Conservation (phyloP, 805 yeast species). For the Starmerella tilneyi region DNA sequence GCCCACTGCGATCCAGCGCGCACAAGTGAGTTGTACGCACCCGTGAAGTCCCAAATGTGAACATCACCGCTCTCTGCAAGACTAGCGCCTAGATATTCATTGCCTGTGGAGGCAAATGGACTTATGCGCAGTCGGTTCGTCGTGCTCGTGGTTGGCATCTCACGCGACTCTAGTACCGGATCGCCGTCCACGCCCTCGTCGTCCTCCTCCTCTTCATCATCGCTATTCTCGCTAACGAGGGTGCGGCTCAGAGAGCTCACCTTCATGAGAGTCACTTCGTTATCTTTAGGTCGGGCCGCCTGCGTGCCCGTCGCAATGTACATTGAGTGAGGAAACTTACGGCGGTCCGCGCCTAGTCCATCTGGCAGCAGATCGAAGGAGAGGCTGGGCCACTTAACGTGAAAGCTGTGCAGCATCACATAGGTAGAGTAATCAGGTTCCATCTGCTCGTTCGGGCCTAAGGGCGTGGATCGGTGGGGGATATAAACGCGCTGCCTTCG, state of each 20-base stretch:
- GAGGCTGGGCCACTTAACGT: slow-evolving; percentile 94
- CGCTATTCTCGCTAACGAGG: slow-evolving; percentile 72
- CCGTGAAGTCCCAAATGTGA: slow-evolving; percentile 65
- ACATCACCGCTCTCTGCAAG: slow-evolving; percentile 88
- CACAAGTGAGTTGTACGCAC: slow-evolving; percentile 74
- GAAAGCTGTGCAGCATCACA: slow-evolving; percentile 90
- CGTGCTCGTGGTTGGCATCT: slow-evolving; percentile 65
- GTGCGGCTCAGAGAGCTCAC: slow-evolving; percentile 76
- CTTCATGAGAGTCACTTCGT: slow-evolving; percentile 77
- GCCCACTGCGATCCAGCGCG: slow-evolving; percentile 78
- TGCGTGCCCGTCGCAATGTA: slow-evolving; percentile 89
- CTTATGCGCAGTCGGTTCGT: slow-evolving; percentile 82
- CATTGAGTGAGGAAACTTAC: slow-evolving; percentile 78
- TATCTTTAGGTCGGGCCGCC: slow-evolving; percentile 76
- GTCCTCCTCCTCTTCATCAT: slow-evolving; percentile 65
- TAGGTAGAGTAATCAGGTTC: slow-evolving; percentile 95
- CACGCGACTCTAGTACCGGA: slow-evolving; percentile 79
- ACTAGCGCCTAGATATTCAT: slow-evolving; percentile 78
- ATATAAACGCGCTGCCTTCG: slow-evolving; percentile 43
- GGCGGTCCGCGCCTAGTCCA: slow-evolving; percentile 73
- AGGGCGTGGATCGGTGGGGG: slow-evolving; percentile 79
- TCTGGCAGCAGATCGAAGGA: slow-evolving; percentile 87
- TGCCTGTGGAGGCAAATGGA: slow-evolving; percentile 62
- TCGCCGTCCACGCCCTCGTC: slow-evolving; percentile 62
- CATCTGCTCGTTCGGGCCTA: slow-evolving; percentile 90